Evolutionary conservation across 176 grass and related monocot genomes (phyloP).

Genomic region (Puccinellia tenuiflora): DNA sequence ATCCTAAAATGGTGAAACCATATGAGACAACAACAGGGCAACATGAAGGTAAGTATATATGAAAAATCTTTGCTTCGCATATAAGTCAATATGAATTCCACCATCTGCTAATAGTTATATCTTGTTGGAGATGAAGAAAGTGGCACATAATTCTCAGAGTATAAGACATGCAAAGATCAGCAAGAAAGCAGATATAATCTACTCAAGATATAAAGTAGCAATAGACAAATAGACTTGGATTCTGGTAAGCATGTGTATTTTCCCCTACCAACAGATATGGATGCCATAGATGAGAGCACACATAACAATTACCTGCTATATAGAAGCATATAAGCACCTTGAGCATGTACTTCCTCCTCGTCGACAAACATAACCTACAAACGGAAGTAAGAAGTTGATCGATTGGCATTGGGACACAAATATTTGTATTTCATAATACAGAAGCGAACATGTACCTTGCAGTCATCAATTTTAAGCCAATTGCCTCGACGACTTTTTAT

Average conservation of each 20-base stretch:
- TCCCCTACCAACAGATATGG: not conserved
- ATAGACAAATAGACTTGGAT: conserved; percentile 5
- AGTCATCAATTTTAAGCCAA: conserved; percentile 91
- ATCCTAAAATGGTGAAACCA: not conserved
- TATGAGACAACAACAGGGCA: not conserved
- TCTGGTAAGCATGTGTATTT: conserved; percentile 3
- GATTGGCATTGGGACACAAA: not conserved
- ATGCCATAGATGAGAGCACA: not conserved
- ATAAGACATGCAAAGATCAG: conserved; percentile 9
- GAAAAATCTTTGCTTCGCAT: not conserved
- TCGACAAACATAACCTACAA: conserved; percentile 71
- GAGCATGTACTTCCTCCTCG: conserved; percentile 83
- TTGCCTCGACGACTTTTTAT: conserved; percentile 57
- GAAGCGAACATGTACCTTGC: conserved; percentile 63
- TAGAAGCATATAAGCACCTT: conserved; percentile 99
- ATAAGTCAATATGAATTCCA: conserved; percentile 2
- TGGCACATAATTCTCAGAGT: not conserved
- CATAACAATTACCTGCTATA: conserved; percentile 64
- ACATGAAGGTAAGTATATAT: conserved; percentile 11
- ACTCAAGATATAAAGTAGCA: conserved; percentile 16
- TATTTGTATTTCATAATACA: conserved; percentile 10
- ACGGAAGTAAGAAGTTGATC: conserved; percentile 19
- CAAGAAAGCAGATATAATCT: conserved; percentile 7
- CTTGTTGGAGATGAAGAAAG: conserved; percentile 6
- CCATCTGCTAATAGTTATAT: not conserved